phyloP scores from a whole-genome alignment of 768 basidiomycete genomes.

The Termitomyces sp. region DNA sequence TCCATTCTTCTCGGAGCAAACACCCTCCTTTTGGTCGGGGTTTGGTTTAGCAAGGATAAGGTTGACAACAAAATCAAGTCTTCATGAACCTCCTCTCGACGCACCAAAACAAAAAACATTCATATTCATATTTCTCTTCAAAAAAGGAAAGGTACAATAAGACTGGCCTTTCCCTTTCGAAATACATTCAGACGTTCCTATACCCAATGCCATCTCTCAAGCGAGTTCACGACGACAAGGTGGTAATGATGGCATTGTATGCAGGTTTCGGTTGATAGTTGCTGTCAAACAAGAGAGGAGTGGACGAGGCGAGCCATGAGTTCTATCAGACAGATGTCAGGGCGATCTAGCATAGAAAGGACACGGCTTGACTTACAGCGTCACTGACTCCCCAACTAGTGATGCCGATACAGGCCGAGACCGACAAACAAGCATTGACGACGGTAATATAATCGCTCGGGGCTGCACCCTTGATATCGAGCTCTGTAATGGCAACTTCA shows the following conservation, averaged over 20 bases:
- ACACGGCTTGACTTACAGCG: constrained; percentile 21
- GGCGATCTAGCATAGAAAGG: not conserved
- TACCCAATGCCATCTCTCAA: not conserved
- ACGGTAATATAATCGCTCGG: constrained; percentile 14
- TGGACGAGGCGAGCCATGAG: constrained; percentile 19
- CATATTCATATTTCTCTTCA: not conserved
- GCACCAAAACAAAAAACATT: not conserved
- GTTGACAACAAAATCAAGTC: constrained; percentile 8
- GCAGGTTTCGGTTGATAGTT: constrained; percentile 22
- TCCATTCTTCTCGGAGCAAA: constrained; percentile 22
- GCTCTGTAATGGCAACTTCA: constrained; percentile 46
- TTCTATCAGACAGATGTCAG: constrained; percentile 12
- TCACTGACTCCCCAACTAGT: constrained; percentile 47
- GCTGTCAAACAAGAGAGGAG: constrained; percentile 22
- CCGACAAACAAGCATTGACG: constrained; percentile 39
- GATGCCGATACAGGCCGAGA: constrained; percentile 37
- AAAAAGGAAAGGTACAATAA: not conserved
- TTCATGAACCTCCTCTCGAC: not conserved
- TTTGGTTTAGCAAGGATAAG: constrained; percentile 23
- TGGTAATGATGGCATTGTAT: constrained; percentile 18
- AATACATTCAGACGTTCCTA: not conserved
- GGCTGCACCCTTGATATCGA: constrained; percentile 32
- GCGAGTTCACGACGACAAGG: constrained; percentile 6
- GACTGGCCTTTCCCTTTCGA: not conserved
- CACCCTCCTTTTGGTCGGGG: constrained; percentile 22